Base-by-base conservation (phyloP, 192 early-diverging fungal genomes). In the Coemansia guatemalensis region DNA sequence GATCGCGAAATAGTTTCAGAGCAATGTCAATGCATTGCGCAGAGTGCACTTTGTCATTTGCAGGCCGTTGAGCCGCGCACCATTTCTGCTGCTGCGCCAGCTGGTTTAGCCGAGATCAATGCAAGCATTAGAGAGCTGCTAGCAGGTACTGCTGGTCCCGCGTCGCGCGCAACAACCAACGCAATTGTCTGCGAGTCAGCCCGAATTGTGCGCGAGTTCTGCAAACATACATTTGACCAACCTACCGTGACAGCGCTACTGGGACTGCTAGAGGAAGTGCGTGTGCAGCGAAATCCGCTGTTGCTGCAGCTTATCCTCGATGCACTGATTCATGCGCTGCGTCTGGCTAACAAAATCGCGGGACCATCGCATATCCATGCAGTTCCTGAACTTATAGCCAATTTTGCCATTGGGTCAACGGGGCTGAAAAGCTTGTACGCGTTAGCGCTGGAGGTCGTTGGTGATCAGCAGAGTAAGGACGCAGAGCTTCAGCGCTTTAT, bases 201-300 rank as follows among this genome's bases (percentile, higher is more conserved):
- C 6, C 60, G 74, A n/a, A 60, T 71, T 2, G 65, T 64, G 8
- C 68, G 74, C 21, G 74, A 77, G 57, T 59, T 56, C 60, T 66
- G 73, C 52, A 54, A 47, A 11, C 24, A 22, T 11, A 55, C 35
- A 1, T 64, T 64, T 62, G 61, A 63, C 39, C 25, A n/a, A 20
- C 23, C 29, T 2, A 58, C 39, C 4, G 30, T 64, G 4, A 22
- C 44, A 5, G 60, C 53, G 11, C 56, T 77, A 25, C 35, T 56
- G 21, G 21, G 22, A 17, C 58, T 77, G 5, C 32, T 77, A 21
- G 60, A 56, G 17, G 62, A 54, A 21, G 27, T 18, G 24, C 48
- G 35, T 0, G 63, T 65, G 5, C 67, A 69, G 32, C 54, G 58
- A 7, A 65, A 65, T 26, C 30, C 64, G 4, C 68, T 64, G 62